Evolutionary conservation across 495 filamentous ascomycete species (phyloP).

Genomic region (Aspergillus conjunctus): DNA sequence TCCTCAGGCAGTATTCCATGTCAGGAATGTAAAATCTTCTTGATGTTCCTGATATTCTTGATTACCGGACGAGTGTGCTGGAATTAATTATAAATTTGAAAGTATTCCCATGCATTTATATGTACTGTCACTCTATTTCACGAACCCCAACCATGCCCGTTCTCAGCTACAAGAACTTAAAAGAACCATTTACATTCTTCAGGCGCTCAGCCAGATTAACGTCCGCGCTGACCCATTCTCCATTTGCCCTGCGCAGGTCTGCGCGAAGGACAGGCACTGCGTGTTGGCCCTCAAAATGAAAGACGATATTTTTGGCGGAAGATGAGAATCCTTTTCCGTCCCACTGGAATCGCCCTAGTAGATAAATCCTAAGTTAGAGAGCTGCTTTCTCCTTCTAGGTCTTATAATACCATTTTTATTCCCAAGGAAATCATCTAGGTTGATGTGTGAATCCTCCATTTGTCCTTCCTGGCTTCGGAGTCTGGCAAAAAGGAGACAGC

Average conservation of each 20-base stretch:
- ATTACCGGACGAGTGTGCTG: too few species aligned
- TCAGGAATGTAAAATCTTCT: too few species aligned
- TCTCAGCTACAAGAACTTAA: conserved; percentile 29
- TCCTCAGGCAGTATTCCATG: too few species aligned
- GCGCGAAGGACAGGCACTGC: conserved; percentile 45
- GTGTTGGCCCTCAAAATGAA: conserved; percentile 44
- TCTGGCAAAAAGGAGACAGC: conserved; percentile 42
- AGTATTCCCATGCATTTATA: too few species aligned
- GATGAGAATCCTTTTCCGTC: conserved; percentile 42
- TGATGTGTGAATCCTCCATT: conserved; percentile 34
- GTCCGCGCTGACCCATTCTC: conserved; percentile 30
- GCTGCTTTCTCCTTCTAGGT: neutral
- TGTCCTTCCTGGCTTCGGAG: conserved; percentile 35
- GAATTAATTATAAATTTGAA: too few species aligned
- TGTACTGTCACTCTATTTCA: too few species aligned
- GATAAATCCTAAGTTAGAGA: neutral
- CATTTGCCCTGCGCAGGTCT: conserved; percentile 25
- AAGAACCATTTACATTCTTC: conserved; percentile 39
- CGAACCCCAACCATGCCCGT: neutral
- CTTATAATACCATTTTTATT: conserved; percentile 44
- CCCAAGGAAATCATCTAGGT: conserved; percentile 46
- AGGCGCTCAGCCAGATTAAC: conserved; percentile 49
- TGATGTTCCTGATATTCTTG: too few species aligned
- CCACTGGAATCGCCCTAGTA: conserved; percentile 49
- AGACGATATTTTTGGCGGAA: conserved; percentile 41